Evolutionary conservation across 805 yeast genomes (phyloP), one percentile per base, ranked within the genome.

Genomic region (Ogataea polymorpha): DNA sequence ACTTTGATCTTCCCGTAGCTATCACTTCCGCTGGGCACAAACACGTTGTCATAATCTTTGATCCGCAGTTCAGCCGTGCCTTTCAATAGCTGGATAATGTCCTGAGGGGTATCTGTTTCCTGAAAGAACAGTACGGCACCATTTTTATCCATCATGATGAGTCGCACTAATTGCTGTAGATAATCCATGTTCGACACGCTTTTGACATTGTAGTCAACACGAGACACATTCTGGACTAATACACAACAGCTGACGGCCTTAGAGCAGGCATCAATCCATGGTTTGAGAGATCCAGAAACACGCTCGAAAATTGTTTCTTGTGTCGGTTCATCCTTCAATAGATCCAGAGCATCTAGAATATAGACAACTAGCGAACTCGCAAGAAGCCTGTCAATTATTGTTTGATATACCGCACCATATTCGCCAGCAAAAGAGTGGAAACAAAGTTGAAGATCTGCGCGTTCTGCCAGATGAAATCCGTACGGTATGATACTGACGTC

Each of bases 21-120:
- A 46, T 82, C 88, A 63, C 71, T 64, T 0, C 75, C 79, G 6
- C 44, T 41, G 0, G 82, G 81, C 2, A 80, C 65, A 15, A 59
- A 30, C 12, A 61, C 37, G 10, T 36, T 29, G 15, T 42, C 45
- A 33, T 42, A 50, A 18, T 55, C 60, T 6, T 46, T 43, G 11
- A 53, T 25, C 8, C 42, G 36, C 32, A 21, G 44, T 4, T 23
- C 35, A 11, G 34, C 18, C 1, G 28, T 9, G 10, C 26, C 28
- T 5, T 9, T 20, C 16, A 43, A 21, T 13, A 40, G 27, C 9
- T 14, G 15, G 6, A 29, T 12, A 3, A 45, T 11, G 17, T 43
- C 41, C 6, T 7, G 2, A 12, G 31, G 16, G 2, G 33, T 29
- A 2, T 42, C 25, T 5, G 32, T 23, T 4, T 38, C 17, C 25